Percentiles rank a stretch among this genome's conserved stretches.
phyloP scores from a whole-genome alignment of 805 yeast species.

The Yarrowia sp. region DNA sequence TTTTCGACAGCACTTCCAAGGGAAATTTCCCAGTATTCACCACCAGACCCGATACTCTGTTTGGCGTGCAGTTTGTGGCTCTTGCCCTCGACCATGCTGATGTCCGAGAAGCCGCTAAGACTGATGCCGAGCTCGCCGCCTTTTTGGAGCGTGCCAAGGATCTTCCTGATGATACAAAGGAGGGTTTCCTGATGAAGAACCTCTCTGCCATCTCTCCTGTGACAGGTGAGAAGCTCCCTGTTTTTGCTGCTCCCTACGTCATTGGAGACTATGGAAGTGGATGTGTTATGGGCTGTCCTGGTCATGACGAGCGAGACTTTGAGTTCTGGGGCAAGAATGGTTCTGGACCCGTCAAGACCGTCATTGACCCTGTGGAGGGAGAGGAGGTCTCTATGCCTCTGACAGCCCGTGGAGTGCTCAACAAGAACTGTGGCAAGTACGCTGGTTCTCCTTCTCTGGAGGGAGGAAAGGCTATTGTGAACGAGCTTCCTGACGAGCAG shows the following conservation, averaged over 20 bases:
- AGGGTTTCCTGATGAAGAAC: slow-evolving; percentile 51
- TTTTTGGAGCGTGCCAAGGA: slow-evolving; percentile 45
- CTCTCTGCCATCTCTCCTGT: slow-evolving; percentile 58
- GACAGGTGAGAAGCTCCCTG: slow-evolving; percentile 50
- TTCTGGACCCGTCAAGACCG: slow-evolving; percentile 44
- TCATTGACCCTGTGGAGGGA: slow-evolving; percentile 41
- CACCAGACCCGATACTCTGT: slow-evolving; percentile 85
- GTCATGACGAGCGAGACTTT: slow-evolving; percentile 80
- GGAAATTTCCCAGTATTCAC: slow-evolving; percentile 60
- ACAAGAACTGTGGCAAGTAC: slow-evolving; percentile 47
- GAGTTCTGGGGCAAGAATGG: slow-evolving; percentile 72
- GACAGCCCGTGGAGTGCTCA: slow-evolving; percentile 48
- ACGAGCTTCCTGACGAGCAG: slow-evolving; percentile 39
- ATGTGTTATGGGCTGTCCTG: slow-evolving; percentile 98
- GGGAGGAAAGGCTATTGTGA: slow-evolving; percentile 51
- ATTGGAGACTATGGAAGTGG: slow-evolving; percentile 80
- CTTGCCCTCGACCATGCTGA: slow-evolving; percentile 69
- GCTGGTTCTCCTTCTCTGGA: slow-evolving; percentile 48
- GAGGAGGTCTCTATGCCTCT: slow-evolving; percentile 35
- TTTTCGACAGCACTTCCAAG: slow-evolving; percentile 41
- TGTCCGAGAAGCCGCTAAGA: slow-evolving; percentile 41
- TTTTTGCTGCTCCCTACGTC: slow-evolving; percentile 89
- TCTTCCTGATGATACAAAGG: slow-evolving; percentile 49
- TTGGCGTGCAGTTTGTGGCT: slow-evolving; percentile 79
- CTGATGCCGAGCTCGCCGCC: slow-evolving; percentile 42